Evolutionary conservation across 1,139 yeast genomes (phyloP).

Genomic region (Petasospora rhodanensis): DNA sequence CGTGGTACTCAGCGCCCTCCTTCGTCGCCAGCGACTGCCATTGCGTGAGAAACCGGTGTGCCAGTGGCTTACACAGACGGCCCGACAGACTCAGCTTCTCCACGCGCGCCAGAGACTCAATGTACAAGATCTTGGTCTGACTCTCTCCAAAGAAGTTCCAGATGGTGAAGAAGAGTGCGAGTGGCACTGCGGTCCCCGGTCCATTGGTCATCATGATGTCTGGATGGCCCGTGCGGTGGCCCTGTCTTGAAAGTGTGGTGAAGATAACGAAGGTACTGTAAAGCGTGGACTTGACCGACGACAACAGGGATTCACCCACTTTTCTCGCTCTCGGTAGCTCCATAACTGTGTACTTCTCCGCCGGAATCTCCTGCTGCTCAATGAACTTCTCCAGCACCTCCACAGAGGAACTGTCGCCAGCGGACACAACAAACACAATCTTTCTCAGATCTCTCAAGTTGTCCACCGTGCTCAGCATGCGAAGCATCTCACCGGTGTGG

Average conservation of each 20-base stretch:
- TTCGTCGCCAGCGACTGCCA: slow-evolving; percentile 69
- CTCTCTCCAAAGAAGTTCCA: slow-evolving; percentile 43
- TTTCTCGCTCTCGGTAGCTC: slow-evolving; percentile 68
- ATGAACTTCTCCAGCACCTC: slow-evolving; percentile 45
- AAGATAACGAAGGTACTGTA: slow-evolving; percentile 12
- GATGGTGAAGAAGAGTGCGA: slow-evolving; percentile 47
- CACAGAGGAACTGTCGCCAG: slow-evolving; percentile 59
- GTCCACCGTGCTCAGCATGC: slow-evolving; percentile 47
- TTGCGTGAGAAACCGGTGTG: slow-evolving; percentile 81
- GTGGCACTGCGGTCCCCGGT: slow-evolving; percentile 88
- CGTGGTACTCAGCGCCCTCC: slow-evolving; percentile 69
- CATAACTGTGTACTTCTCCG: slow-evolving; percentile 21
- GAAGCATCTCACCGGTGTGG: slow-evolving; percentile 92
- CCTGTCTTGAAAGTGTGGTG: slow-evolving; percentile 6
- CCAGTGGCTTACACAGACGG: slow-evolving; percentile 56
- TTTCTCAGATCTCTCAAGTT: slow-evolving; percentile 23
- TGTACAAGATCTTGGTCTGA: slow-evolving; percentile 60
- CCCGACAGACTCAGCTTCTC: slow-evolving; percentile 75
- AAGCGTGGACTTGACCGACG: slow-evolving; percentile 50
- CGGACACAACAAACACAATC: slow-evolving; percentile 30
- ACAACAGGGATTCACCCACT: slow-evolving; percentile 59
- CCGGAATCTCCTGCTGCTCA: slow-evolving; percentile 22
- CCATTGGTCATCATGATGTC: slow-evolving; percentile 73
- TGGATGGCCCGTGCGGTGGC: slow-evolving; percentile 30
- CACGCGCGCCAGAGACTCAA: slow-evolving; percentile 90